Evolutionary conservation across 495 filamentous ascomycete genomes (phyloP), one percentile per base, ranked within the genome.

Genomic region (Aspergillus panamensis): DNA sequence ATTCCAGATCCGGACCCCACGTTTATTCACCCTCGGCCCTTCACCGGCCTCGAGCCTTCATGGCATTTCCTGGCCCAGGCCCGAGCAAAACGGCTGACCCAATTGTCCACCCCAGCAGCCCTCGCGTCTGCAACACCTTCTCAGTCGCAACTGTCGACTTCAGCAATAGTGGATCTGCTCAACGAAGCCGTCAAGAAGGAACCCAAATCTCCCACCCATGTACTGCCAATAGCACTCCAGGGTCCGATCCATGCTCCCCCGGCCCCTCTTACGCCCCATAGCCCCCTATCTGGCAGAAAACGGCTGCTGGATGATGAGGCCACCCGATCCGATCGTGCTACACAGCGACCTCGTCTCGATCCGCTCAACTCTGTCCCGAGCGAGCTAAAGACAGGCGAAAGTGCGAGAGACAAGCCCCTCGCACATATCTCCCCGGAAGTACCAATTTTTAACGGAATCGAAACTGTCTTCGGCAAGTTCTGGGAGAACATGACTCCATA

Each of bases 401-500:
- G 37, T n/a, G 20, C 39, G 20, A 45, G 51, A 29, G 52, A 53
- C 17, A 45, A 37, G 3, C 45, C 51, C 37, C 8, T 37, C 39
- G 51, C 16, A 21, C 45, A 10, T 25, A 43, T 8, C 53, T 14
- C 16, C 48, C 51, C 50, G 33, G 47, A 14, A 17, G 40, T 58
- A 4, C 60, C 58, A 6, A 48, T 25, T 25, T 25, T 25, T 25
- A 25, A 29, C n/a, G 53, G 47, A 14, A 35, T 66, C 2, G 63
- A 66, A 19, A 32, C 43, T 20, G 51, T 45, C 0, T 66, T 62
- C 16, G 20, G 51, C 39, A 57, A 60, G 20, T 57, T 66, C 21
- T 60, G 60, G 53, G 63, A 60, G 1, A 48, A 52, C 19, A 35
- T 66, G 14, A 19, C 58, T 21, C 57, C 63, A n/a, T 33, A 59